phyloP scores from a whole-genome alignment of 2,329 filamentous ascomycete species.

The Xylariomycetidae sp. region DNA sequence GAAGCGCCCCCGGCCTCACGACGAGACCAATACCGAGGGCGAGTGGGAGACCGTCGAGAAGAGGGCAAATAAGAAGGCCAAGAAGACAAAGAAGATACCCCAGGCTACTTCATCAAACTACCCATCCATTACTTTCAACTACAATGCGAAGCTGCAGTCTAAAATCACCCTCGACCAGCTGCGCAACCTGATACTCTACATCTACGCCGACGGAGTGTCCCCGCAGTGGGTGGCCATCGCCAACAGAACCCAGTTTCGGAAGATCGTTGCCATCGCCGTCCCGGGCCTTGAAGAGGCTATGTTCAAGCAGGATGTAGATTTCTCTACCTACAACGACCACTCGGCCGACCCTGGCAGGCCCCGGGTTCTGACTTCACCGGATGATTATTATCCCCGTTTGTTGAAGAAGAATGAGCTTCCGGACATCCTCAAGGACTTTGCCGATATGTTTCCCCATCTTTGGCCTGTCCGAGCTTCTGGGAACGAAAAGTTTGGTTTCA shows the following conservation, averaged over 20 bases:
- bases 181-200: conserved; percentile 58
- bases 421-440: conserved; percentile 56
- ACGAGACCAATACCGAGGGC: conserved; percentile 28
- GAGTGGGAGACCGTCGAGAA: conserved; percentile 50
- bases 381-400: conserved; percentile 53
- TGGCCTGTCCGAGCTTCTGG: conserved; percentile 88
- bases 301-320: conserved; percentile 62
- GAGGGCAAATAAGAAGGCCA: conserved; percentile 37
- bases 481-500: conserved; percentile 70
- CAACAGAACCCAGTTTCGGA: conserved; percentile 60
- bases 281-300: conserved; percentile 86
- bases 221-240: conserved; percentile 61
- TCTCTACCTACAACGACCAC: conserved; percentile 37
- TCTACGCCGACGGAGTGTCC: conserved; percentile 58
- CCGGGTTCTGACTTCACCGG: conserved; percentile 39
- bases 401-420: conserved; percentile 48
- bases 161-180: conserved; percentile 58
- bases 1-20: conserved; percentile 46
- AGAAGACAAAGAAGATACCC: conserved; percentile 58
- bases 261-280: conserved; percentile 86
- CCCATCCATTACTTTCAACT: conserved; percentile 52
- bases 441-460: conserved; percentile 77
- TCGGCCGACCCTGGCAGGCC: too few relatives aligned
- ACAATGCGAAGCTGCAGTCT: conserved; percentile 51
- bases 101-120: conserved; percentile 50